These are phyloP conservation scores for Smallanthus sonchifolius DNA, from an alignment of 129 eudicot genomes.

Conservation along the genomic window DNA sequence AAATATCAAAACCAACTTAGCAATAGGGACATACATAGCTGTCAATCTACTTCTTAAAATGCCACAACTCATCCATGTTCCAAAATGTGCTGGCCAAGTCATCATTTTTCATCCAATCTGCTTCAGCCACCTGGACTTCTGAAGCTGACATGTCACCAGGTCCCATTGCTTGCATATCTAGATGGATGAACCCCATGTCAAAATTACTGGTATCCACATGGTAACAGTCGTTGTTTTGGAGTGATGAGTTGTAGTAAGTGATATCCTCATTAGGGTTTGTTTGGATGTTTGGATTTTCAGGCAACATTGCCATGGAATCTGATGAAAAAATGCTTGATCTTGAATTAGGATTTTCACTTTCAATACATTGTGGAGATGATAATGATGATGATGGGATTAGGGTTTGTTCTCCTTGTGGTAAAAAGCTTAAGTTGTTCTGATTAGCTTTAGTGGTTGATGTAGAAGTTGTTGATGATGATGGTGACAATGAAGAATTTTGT, in stretches of 20 bases:
- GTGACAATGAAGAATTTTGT: conserved; percentile 21
- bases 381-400: conserved; percentile 10
- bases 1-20: conserved; percentile 12
- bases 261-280: conserved; percentile 5
- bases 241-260: conserved; percentile 1
- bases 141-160: conserved; percentile 13
- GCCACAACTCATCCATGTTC: conserved; percentile 42
- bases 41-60: conserved; percentile 21
- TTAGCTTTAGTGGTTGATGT: conserved; percentile 8
- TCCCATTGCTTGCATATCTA: conserved; percentile 18
- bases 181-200: conserved; percentile 20
- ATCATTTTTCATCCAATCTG: conserved; percentile 33
- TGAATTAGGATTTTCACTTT: conserved; percentile 6
- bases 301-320: background rate
- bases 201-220: conserved; percentile 14
- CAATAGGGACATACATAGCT: background rate
- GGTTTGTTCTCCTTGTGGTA: conserved; percentile 4
- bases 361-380: background rate
- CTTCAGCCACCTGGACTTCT: conserved; percentile 25
- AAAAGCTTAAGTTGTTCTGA: conserved; percentile 5
- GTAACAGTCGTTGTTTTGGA: conserved; percentile 12
- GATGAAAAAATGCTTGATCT: conserved; percentile 23
- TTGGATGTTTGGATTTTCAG: conserved; percentile 15
- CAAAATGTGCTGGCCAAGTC: conserved; percentile 31
- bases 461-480: background rate